These are phyloP conservation scores for Tolypocladium sp. DNA, from an alignment of 2,329 filamentous ascomycete genomes.

Conservation along the genomic window DNA sequence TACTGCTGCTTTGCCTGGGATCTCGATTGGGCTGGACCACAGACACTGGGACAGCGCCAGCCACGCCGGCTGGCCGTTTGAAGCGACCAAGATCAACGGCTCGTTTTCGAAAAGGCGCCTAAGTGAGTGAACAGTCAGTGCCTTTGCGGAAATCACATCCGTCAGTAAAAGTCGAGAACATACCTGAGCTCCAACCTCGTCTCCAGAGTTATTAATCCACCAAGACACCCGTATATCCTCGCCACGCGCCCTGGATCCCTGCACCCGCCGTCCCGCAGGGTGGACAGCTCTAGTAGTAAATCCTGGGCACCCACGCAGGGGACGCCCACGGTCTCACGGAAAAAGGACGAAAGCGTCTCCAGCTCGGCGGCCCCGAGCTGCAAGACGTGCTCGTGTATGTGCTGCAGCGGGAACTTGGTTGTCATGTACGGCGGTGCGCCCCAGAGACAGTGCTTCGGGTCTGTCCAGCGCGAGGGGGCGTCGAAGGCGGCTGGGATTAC, in stretches of 20 bases:
- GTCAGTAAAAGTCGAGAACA: neutral
- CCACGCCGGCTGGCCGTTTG: conserved; percentile 12
- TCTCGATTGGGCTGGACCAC: conserved; percentile 21
- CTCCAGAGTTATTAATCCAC: neutral
- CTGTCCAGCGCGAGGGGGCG: conserved; percentile 1
- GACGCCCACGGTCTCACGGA: neutral
- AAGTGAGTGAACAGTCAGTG: neutral
- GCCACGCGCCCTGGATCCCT: neutral
- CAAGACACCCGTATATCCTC: neutral
- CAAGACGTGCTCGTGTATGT: neutral
- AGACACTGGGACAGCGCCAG: conserved; percentile 18
- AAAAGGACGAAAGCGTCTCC: conserved; percentile 1
- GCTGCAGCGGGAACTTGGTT: neutral
- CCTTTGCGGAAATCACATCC: neutral
- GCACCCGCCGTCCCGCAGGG: neutral
- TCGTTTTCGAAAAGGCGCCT: conserved; percentile 4
- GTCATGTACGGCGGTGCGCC: neutral
- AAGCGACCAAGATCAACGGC: conserved; percentile 3
- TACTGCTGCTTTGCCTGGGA: conserved; percentile 15
- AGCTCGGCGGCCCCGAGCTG: neutral
- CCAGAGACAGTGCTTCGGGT: conserved; percentile 1
- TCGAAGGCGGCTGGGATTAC: neutral
- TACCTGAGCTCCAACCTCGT: neutral
- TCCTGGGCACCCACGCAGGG: neutral
- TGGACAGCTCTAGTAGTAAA: neutral